These are phyloP conservation scores for Spergularia bocconei DNA, from an alignment of 148 eudicot genomes.

Conservation along the genomic window DNA sequence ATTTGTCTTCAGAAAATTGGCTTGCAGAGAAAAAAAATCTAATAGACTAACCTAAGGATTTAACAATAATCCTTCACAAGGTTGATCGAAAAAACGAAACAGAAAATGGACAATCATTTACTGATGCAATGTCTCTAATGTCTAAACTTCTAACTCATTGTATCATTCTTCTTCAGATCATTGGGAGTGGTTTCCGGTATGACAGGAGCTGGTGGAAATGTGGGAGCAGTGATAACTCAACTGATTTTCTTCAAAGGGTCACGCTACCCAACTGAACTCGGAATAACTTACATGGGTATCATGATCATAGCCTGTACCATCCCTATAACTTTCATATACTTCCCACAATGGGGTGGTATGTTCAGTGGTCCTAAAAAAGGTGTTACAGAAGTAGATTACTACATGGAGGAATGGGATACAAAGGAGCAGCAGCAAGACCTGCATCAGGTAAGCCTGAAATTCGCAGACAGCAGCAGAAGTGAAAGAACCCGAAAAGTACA, in stretches of 20 bases:
- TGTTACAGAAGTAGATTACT: conserved; percentile 64
- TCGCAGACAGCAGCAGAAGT: conserved; percentile 54
- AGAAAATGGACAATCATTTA: too few relatives aligned
- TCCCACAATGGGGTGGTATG: conserved; percentile 92
- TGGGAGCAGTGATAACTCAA: conserved; percentile 82
- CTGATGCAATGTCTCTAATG: not conserved
- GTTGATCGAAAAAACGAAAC: too few relatives aligned
- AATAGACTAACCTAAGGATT: too few relatives aligned
- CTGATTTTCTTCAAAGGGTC: conserved; percentile 81
- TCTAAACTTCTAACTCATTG: not conserved
- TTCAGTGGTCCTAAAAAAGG: conserved; percentile 54
- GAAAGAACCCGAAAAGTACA: conserved; percentile 44
- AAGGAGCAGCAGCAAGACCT: conserved; percentile 44
- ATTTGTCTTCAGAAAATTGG: too few relatives aligned
- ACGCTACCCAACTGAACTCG: conserved; percentile 49
- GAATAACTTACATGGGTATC: conserved; percentile 74
- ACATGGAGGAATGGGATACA: conserved; percentile 54
- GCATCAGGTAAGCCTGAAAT: conserved; percentile 54
- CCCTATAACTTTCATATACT: conserved; percentile 46
- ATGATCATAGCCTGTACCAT: conserved; percentile 73
- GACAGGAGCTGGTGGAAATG: conserved; percentile 84
- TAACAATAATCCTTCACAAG: too few relatives aligned
- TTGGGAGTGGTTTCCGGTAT: conserved; percentile 80
- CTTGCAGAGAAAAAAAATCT: too few relatives aligned
- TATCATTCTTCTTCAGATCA: conserved; percentile 39